A percentile compares a stretch with the other conserved stretches of the same genome.
Conservation (phyloP, 768 basidiomycete genomes). For the Scleroderma bovista region DNA sequence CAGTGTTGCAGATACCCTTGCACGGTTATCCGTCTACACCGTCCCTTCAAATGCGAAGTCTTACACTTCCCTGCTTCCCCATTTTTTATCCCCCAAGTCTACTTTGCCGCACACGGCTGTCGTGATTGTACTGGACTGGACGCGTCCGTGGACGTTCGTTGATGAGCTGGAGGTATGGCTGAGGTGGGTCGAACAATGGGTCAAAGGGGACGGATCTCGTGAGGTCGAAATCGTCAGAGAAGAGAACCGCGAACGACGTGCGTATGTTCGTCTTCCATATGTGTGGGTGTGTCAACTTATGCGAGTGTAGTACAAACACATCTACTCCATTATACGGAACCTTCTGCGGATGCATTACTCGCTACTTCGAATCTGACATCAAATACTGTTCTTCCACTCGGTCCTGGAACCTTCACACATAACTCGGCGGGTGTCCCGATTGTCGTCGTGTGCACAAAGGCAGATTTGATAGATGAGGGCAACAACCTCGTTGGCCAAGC, state of each 20-base stretch:
- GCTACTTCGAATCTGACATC: slow-evolving; percentile 51
- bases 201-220: slow-evolving; percentile 57
- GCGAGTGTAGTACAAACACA: slow-evolving; percentile 67
- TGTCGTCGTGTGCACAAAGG: slow-evolving; percentile 86
- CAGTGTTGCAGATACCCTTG: slow-evolving; percentile 64
- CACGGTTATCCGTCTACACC: slow-evolving; percentile 87
- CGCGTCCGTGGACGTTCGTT: slow-evolving; percentile 86
- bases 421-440: slow-evolving; percentile 85
- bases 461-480: slow-evolving; percentile 86
- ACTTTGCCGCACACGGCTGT: slow-evolving; percentile 68
- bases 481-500: slow-evolving; percentile 64
- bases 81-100: slow-evolving; percentile 69
- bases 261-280: slow-evolving; percentile 35
- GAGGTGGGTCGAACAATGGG: slow-evolving; percentile 79
- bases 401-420: slow-evolving; percentile 79
- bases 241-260: slow-evolving; percentile 73
- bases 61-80: slow-evolving; percentile 67
- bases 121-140: slow-evolving; percentile 92
- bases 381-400: slow-evolving; percentile 75
- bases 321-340: slow-evolving; percentile 87
- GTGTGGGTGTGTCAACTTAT: slow-evolving; percentile 2
- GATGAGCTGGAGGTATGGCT: slow-evolving; percentile 84
- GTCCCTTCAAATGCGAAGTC: slow-evolving; percentile 75
- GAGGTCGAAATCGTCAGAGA: slow-evolving; percentile 73
- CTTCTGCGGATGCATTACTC: slow-evolving; percentile 61